Base-by-base conservation (phyloP, 352 stramenopile genomes). In the Pythium guiyangense region DNA sequence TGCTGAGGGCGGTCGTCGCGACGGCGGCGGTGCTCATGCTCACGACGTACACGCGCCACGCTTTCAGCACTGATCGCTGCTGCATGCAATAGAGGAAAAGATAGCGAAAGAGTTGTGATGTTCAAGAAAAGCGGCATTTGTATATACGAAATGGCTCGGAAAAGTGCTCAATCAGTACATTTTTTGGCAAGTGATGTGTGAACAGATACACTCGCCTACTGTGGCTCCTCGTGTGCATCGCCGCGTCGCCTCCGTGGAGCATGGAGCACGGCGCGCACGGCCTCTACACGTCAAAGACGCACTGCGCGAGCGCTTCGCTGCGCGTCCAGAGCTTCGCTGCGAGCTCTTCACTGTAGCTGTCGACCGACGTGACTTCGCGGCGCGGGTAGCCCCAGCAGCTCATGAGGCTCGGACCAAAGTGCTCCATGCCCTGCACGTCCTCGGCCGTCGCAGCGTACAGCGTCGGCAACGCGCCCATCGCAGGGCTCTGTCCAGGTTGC, bases 381-480 rank as follows among this genome's bases (percentile, higher is more conserved):
- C 59, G 17, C 27, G 58, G 58, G 34, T 64, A 64, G 34, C 58
- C 58, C 49, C 49, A 63, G 25, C 48, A 20, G 15, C n/a, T 20
- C 42, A 18, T 25, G n/a, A 25, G 42, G 9, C 20, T 20, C 15
- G 42, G 42, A 14, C 42, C 42, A 47, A 47, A 47, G 20, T 27
- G 20, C 18, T 47, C 42, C 18, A 22, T 27, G 42, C 42, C 42
- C 42, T 47, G 42, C 4, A 47, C 42, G 18, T 47, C 42, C 22
- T 70, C 60, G 39, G 62, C 55, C 0, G 73, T 80, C 25, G 74
- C 77, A 25, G 73, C 79, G 48, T 79, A 87, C 48, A 89, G 50
- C 57, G 74, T 83, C 4, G 74, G 70, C 18, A 89, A 66, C 3
- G 57, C 66, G 3, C 79, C 76, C 55, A 83, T 69, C 55, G 71